Base-by-base conservation (phyloP, 2,329 filamentous ascomycete genomes). In the Aspergillus sp. region DNA sequence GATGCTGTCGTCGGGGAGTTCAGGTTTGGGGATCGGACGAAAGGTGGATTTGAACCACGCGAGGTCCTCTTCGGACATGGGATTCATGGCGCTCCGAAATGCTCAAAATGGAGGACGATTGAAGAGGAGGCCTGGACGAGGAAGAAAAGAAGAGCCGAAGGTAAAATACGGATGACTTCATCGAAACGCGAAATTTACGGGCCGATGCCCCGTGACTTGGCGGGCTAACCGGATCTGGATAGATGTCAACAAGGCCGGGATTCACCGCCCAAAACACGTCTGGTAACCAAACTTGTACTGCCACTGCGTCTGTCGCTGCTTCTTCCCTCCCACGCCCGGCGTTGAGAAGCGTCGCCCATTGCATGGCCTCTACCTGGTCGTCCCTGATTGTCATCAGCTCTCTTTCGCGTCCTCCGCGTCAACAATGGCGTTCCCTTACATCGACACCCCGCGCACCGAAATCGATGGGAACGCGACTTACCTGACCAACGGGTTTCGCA, bases 401-500 rank as follows among this genome's bases (percentile, higher is more conserved):
- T 36, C 39, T 49, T 32, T 50, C 66, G 60, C 51, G 63, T 60
- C 31, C 46, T 60, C 63, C 45, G 67, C 65, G 56, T 60, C 60
- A 75, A 80, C 70, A 67, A 91, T 91, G 88, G 85, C 83, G 60
- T 83, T 85, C 65, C 84, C 85, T 46, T 88, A 87, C 71, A 84
- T 96, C 77, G 90, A 95, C 78, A 96, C 93, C 68, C 94, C 94
- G 70, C 89, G 90, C 73, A 96, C 92, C 62, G 75, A 79, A 69
- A 90, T 92, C 71, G 77, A 88, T 66, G 92, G 90, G 71, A 92
- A 97, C 83, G 87, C 87, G 77, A 96, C 92, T 66, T 94, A 89
- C 76, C 82, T 96, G 63, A 86, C 75, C 81, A 87, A 77, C 77
- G 84, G 78, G 79, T 81, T 87, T 68, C 88, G 92, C 71, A 79